Percentiles rank a stretch among this genome's conserved stretches.
Conservation (phyloP, 1,284 basidiomycete species). For the Cryptococcus neoformans region DNA sequence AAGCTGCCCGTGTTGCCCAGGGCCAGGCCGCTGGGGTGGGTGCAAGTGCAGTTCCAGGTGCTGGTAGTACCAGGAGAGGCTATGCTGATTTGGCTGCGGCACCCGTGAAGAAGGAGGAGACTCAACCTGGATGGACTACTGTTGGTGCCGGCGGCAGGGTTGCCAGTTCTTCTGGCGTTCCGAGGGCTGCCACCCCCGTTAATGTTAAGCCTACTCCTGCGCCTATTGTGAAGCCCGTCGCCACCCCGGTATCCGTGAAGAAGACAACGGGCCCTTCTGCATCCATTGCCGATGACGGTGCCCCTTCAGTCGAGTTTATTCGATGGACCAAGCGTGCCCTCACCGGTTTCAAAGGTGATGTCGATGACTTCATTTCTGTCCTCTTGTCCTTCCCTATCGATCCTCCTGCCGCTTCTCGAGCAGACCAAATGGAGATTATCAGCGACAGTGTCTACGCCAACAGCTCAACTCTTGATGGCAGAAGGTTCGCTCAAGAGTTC, state of each 20-base stretch:
- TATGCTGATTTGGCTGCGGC: conserved; percentile 75
- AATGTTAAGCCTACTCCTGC: conserved; percentile 32
- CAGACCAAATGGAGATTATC: conserved; percentile 75
- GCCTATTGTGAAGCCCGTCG: conserved; percentile 12
- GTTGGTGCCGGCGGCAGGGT: conserved; percentile 74
- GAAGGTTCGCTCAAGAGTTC: conserved; percentile 90
- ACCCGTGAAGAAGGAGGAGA: conserved; percentile 39
- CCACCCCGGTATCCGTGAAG: conserved; percentile 14
- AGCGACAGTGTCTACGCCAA: conserved; percentile 90
- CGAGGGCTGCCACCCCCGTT: conserved; percentile 22
- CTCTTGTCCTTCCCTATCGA: conserved; percentile 85
- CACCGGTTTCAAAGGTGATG: conserved; percentile 79
- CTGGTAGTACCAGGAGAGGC: conserved; percentile 57
- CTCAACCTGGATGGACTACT: conserved; percentile 73
- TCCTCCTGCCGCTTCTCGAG: conserved; percentile 60
- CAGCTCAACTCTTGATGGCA: conserved; percentile 89
- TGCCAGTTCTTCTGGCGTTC: conserved; percentile 25
- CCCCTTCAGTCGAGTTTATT: conserved; percentile 83
- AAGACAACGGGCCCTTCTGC: conserved; percentile 17
- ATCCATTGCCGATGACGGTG: conserved; percentile 58
- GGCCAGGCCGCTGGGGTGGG: conserved; percentile 50
- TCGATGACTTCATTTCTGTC: conserved; percentile 92
- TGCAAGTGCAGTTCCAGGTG: conserved; percentile 12
- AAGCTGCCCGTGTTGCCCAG: conserved; percentile 32
- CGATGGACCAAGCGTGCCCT: conserved; percentile 87